Percentiles rank a stretch among this genome's conserved stretches.
These are phyloP conservation scores for Sclerotinia subarctica DNA, from an alignment of 2,329 filamentous ascomycete genomes.

Conservation along the genomic window DNA sequence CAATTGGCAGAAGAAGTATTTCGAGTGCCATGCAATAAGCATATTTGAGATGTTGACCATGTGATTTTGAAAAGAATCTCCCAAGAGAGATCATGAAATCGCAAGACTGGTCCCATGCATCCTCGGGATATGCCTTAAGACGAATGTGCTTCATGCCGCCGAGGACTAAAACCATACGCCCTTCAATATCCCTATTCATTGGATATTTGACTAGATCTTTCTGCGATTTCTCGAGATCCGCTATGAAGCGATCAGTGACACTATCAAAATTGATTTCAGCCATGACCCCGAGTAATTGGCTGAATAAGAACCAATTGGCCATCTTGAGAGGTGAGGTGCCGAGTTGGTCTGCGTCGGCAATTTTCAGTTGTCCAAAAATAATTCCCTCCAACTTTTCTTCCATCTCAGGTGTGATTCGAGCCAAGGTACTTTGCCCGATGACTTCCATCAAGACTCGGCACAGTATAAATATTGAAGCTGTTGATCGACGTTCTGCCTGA, in stretches of 20 bases:
- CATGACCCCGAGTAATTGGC: constrained; percentile 91
- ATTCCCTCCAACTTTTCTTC: constrained; percentile 92
- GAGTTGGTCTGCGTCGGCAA: constrained; percentile 78
- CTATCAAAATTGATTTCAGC: constrained; percentile 86
- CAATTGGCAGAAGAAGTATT: constrained; percentile 80
- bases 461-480: constrained; percentile 91
- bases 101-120: constrained; percentile 81
- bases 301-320: constrained; percentile 94
- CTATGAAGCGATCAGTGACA: constrained; percentile 77
- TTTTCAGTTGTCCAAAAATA: constrained; percentile 93
- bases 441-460: constrained; percentile 93
- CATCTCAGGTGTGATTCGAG: constrained; percentile 83
- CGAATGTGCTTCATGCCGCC: constrained; percentile 88
- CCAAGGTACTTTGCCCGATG: constrained; percentile 81
- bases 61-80: constrained; percentile 76
- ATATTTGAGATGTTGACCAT: constrained; percentile 86
- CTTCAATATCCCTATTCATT: constrained; percentile 66
- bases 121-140: constrained; percentile 68
- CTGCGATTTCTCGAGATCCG: constrained; percentile 75
- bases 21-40: constrained; percentile 93
- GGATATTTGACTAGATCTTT: constrained; percentile 73
- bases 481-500: constrained; percentile 83
- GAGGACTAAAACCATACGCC: constrained; percentile 80
- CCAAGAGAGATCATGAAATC: constrained; percentile 82
- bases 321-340: constrained; percentile 76